phyloP scores from a whole-genome alignment of 164 flowering plant species.

The Cinnamomum chago region DNA sequence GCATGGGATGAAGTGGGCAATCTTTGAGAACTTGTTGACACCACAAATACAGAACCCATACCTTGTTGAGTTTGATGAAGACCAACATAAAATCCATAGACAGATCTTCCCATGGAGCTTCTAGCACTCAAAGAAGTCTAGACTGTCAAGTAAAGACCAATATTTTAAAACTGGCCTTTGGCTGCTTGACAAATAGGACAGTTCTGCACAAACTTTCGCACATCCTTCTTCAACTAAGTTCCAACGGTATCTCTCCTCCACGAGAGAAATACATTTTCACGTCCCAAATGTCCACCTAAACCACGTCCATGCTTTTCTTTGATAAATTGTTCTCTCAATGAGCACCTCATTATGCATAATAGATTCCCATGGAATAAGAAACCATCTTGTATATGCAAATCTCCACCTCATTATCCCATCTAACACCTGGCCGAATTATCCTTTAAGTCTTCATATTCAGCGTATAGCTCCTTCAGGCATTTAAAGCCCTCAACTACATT shows the following conservation, averaged over 20 bases:
- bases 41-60: too few relatives aligned
- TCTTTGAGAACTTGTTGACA: background rate
- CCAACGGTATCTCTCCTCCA: background rate
- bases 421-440: background rate
- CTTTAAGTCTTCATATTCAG: background rate
- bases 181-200: too few relatives aligned
- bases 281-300: background rate
- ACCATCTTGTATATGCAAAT: background rate
- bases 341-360: background rate
- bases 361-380: background rate
- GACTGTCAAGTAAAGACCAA: too few relatives aligned
- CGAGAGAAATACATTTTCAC: background rate
- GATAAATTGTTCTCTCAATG: background rate
- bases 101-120: too few relatives aligned
- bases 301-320: constrained; percentile 3
- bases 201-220: too few relatives aligned
- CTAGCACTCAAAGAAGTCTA: too few relatives aligned
- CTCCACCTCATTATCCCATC: background rate
- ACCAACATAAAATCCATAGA: too few relatives aligned
- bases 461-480: background rate
- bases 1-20: background rate
- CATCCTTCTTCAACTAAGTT: too few relatives aligned
- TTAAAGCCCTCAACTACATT: background rate
- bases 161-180: too few relatives aligned
- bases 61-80: too few relatives aligned